Percentiles rank a stretch among this genome's conserved stretches.
Evolutionary conservation across 371 early-diverging fungal species (phyloP).

Genomic region (Funneliformis caledonium): DNA sequence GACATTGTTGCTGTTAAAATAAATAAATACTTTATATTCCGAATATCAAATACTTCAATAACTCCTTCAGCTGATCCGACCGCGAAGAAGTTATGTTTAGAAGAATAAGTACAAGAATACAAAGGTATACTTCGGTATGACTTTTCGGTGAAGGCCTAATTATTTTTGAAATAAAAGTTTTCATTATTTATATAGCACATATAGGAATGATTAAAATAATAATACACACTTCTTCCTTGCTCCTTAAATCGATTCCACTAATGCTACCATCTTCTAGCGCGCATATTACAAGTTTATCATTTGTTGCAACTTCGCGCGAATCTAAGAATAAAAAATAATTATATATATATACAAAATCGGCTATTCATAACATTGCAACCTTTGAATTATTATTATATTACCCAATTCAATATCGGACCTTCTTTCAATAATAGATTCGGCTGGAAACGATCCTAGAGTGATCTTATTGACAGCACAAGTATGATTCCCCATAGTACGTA

Average conservation of each 20-base stretch:
- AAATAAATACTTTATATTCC: slow-evolving; percentile 44
- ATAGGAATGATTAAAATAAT: not conserved
- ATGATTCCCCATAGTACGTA: slow-evolving; percentile 51
- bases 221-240: slow-evolving; percentile 55
- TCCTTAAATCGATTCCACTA: slow-evolving; percentile 54
- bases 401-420: slow-evolving; percentile 42
- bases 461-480: slow-evolving; percentile 49
- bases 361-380: not conserved
- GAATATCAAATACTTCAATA: slow-evolving; percentile 48
- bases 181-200: not conserved
- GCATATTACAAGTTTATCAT: slow-evolving; percentile 50
- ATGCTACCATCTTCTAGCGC: slow-evolving; percentile 52
- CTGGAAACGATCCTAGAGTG: slow-evolving; percentile 45
- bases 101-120: slow-evolving; percentile 45
- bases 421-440: slow-evolving; percentile 37
- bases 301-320: slow-evolving; percentile 54
- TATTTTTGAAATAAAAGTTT: not conserved
- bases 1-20: too few species aligned
- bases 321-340: slow-evolving; percentile 42
- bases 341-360: not conserved
- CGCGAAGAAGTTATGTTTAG: slow-evolving; percentile 43
- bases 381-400: not conserved
- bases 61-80: slow-evolving; percentile 49
- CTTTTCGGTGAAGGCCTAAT: slow-evolving; percentile 21
- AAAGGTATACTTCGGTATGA: slow-evolving; percentile 45